Evolutionary conservation across 495 filamentous ascomycete genomes (phyloP), one percentile per base, ranked within the genome.

Genomic region (Ramalina peruviana): DNA sequence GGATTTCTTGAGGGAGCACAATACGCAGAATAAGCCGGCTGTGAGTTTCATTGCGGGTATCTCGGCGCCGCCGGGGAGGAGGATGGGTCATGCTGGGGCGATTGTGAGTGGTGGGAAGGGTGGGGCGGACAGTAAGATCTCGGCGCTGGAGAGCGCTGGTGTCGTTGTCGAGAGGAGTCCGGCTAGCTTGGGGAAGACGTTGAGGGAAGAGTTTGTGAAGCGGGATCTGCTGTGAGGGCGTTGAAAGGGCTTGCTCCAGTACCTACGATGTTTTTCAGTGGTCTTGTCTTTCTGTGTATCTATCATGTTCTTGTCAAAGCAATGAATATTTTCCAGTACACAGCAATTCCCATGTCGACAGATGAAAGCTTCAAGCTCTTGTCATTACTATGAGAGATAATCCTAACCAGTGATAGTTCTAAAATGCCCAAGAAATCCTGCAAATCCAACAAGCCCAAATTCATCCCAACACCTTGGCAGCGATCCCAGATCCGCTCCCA

Each of bases 41-140:
- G 92, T 99, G 49, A 84, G 82, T 65, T 99, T 99, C 72, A 99
- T 99, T 62, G 92, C 92, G 56, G 92, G 92, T 70, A 96, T 99
- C 69, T 89, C 85, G 50, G 92, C 92, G 51, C 92, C 92, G 49
- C 89, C 92, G 37, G 92, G 92, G 63, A 78, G 92, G 62, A 82
- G 92, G 62, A 99, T 97, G 92, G 92, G 92, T 56, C 92, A 99
- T 74, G 92, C 92, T 58, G 92, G 83, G 68, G 92, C 92, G 60
- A 99, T 99, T 63, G 89, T 99, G 44, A 85, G 85, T 58, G 92
- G 92, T 59, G 92, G 92, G 51, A 96, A 95, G 79, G 92, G 92
- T 62, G 92, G 85, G 62, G 92, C 92, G 48, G 85, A 96, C 70
- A 93, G 86, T 54, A 99, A 99, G 81, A 99, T 99, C 68, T 69